Conservation (phyloP, 2,329 filamentous ascomycete species). For the Verticillium albo-atrum region DNA sequence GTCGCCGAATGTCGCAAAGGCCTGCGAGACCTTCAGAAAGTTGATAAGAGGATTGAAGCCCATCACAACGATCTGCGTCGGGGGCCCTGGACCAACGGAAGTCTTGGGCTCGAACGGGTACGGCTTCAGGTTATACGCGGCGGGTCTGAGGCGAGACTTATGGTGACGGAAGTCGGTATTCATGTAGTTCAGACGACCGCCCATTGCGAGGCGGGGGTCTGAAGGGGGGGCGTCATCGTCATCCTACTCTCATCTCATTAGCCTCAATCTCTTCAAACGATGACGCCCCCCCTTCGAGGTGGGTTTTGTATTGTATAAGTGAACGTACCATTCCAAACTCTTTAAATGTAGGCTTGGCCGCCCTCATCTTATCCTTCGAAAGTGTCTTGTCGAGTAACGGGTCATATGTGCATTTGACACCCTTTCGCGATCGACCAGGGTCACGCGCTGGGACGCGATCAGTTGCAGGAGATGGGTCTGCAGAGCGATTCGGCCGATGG, state of each 20-base stretch:
- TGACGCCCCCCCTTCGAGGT: conserved; percentile 53
- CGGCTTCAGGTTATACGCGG: conserved; percentile 75
- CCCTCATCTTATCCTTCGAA: conserved; percentile 48
- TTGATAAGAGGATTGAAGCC: conserved; percentile 90
- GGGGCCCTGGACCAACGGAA: conserved; percentile 83
- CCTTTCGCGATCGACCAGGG: conserved; percentile 47
- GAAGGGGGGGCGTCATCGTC: conserved; percentile 67
- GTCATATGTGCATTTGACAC: conserved; percentile 58
- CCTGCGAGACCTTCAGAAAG: conserved; percentile 69
- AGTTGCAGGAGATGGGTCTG: conserved; percentile 23
- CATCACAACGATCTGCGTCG: conserved; percentile 87
- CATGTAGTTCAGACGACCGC: conserved; percentile 63
- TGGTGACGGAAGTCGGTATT: conserved; percentile 65
- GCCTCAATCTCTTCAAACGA: conserved; percentile 51
- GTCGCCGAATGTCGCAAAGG: conserved; percentile 79
- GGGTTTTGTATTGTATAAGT: conserved; percentile 30
- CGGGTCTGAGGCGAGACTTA: conserved; percentile 66
- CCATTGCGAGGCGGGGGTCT: conserved; percentile 76
- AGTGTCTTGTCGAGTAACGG: conserved; percentile 48
- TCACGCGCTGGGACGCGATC: conserved; percentile 54
- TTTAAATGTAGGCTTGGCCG: conserved; percentile 56
- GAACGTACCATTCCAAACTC: conserved; percentile 65
- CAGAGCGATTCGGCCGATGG: conserved; percentile 24
- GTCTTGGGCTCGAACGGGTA: conserved; percentile 79
- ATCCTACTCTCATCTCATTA: conserved; percentile 64